phyloP scores from a whole-genome alignment of 2,329 filamentous ascomycete species.

The Fusarium xylarioides region DNA sequence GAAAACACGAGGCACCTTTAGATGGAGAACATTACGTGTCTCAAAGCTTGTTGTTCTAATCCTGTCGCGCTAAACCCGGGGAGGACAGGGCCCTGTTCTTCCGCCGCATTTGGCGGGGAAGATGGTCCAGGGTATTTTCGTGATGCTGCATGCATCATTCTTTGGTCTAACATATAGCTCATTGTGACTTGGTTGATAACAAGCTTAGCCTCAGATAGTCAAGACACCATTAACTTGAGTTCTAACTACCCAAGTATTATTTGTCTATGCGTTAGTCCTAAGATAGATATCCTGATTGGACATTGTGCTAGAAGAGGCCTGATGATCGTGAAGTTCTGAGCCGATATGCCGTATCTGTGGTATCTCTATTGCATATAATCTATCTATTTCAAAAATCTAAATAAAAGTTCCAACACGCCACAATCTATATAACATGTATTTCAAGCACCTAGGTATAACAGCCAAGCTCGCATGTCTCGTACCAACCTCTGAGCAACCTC shows the following conservation, averaged over 20 bases:
- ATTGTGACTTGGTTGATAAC: no score
- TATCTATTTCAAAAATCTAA: background rate
- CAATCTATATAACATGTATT: fast-evolving
- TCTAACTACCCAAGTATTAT: no score
- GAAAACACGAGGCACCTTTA: background rate
- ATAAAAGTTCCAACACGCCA: fast-evolving
- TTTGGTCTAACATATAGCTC: no score
- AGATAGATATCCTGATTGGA: no score
- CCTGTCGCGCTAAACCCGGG: background rate
- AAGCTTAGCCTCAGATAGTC: fast-evolving
- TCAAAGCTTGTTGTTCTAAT: background rate
- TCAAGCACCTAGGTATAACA: background rate
- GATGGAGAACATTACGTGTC: background rate
- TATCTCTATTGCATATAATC: background rate
- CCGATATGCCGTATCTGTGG: background rate
- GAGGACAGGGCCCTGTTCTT: background rate
- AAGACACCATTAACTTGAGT: no score
- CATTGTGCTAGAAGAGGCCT: no score
- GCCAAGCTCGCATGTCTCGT: background rate
- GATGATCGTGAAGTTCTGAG: no score
- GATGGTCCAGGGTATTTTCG: background rate
- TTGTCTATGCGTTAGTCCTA: no score
- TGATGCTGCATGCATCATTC: background rate
- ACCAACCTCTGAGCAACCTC: background rate
- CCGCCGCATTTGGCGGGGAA: background rate